Conservation (phyloP, 2,329 filamentous ascomycete genomes). For the Fusarium mexicanum region DNA sequence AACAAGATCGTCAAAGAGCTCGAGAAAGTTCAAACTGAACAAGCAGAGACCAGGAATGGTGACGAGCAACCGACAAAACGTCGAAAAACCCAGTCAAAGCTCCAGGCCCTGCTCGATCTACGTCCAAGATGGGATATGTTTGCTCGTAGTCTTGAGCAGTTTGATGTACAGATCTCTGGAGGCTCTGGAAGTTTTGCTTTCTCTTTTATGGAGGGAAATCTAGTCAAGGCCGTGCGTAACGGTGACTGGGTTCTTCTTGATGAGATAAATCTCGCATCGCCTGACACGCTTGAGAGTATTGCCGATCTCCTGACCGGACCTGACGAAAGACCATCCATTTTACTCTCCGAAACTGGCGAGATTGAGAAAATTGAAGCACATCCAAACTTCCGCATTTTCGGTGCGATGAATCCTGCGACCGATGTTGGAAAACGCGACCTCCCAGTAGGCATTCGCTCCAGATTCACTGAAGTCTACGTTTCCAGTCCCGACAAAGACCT, state of each 20-base stretch:
- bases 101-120: conserved; percentile 68
- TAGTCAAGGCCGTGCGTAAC: conserved; percentile 94
- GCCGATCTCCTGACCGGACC: conserved; percentile 84
- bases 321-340: conserved; percentile 78
- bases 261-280: conserved; percentile 95
- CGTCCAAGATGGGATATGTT: conserved; percentile 83
- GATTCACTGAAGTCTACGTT: conserved; percentile 96
- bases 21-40: conserved; percentile 55
- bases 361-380: conserved; percentile 91
- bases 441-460: conserved; percentile 84
- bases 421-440: conserved; percentile 97
- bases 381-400: conserved; percentile 94
- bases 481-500: conserved; percentile 87
- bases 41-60: conserved; percentile 46
- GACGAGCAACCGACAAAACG: conserved; percentile 74
- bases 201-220: conserved; percentile 93
- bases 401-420: conserved; percentile 98
- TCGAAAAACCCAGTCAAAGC: conserved; percentile 71
- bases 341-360: conserved; percentile 92
- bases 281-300: conserved; percentile 94
- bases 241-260: conserved; percentile 97
- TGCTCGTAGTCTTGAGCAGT: conserved; percentile 75
- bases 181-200: conserved; percentile 85
- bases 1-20: conserved; percentile 71
- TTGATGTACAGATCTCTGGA: conserved; percentile 81